These are phyloP conservation scores for Xylaria telfairii DNA, from an alignment of 495 filamentous ascomycete species.

Conservation along the genomic window DNA sequence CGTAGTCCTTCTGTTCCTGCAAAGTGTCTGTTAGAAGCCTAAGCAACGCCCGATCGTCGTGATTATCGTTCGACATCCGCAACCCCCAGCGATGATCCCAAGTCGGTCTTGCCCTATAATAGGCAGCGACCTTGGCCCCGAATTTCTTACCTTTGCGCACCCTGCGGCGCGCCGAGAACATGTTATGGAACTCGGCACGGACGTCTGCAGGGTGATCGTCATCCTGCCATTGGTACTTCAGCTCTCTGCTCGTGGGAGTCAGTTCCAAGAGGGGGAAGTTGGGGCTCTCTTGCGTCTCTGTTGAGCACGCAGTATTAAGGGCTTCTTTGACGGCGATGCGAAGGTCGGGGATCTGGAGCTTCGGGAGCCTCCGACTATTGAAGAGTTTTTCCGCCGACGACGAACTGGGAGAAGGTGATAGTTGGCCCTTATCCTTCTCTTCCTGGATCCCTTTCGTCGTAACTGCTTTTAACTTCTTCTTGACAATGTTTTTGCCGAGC, in stretches of 20 bases:
- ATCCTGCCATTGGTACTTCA: background rate
- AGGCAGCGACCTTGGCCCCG: background rate
- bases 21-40: background rate
- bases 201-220: background rate
- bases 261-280: background rate
- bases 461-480: background rate
- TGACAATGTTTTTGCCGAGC: background rate
- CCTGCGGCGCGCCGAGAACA: conserved; percentile 19
- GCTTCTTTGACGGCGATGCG: background rate
- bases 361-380: background rate
- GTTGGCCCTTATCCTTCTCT: background rate
- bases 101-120: background rate
- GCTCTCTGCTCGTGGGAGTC: background rate
- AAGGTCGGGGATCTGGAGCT: conserved; percentile 19
- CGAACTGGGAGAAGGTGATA: conserved; percentile 3
- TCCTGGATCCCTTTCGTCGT: conserved; percentile 2
- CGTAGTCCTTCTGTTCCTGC: conserved; percentile 21
- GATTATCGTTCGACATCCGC: background rate
- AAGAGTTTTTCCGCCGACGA: background rate
- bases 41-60: conserved; percentile 1
- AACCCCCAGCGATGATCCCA: background rate
- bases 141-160: conserved; percentile 22
- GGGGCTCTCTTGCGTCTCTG: conserved; percentile 3
- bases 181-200: conserved; percentile 19
- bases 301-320: conserved; percentile 10